A percentile compares a stretch with the other conserved stretches of the same genome.
phyloP scores from a whole-genome alignment of 257 asterid genomes.

The Solanum paucissectum region DNA sequence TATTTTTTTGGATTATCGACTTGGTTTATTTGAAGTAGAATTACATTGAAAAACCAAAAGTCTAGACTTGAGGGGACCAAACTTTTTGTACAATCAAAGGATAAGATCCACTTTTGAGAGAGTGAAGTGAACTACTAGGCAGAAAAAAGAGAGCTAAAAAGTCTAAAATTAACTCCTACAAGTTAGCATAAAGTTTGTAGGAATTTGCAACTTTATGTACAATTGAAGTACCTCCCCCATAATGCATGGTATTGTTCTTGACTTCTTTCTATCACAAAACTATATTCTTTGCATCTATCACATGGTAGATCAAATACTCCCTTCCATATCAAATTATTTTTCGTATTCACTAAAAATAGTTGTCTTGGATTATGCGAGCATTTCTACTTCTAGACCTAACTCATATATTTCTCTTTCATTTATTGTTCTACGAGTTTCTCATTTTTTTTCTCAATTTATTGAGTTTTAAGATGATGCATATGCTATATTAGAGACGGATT shows the following conservation, averaged over 20 bases:
- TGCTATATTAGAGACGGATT: background rate
- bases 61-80: background rate
- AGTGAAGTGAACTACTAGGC: background rate
- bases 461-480: background rate
- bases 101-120: background rate
- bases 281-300: background rate
- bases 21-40: background rate
- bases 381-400: background rate
- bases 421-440: too few relatives aligned
- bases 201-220: constrained; percentile 5
- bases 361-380: background rate
- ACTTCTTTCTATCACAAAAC: background rate
- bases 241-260: background rate
- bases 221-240: background rate
- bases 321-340: background rate
- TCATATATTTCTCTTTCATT: background rate
- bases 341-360: background rate
- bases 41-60: background rate
- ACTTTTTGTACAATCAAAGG: constrained; percentile 17
- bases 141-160: background rate
- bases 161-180: background rate
- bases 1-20: background rate
- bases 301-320: background rate
- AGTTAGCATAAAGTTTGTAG: background rate
- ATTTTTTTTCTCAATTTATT: background rate